Base-by-base conservation (phyloP, 2,329 filamentous ascomycete species). In the Corinectria fuckeliana region DNA sequence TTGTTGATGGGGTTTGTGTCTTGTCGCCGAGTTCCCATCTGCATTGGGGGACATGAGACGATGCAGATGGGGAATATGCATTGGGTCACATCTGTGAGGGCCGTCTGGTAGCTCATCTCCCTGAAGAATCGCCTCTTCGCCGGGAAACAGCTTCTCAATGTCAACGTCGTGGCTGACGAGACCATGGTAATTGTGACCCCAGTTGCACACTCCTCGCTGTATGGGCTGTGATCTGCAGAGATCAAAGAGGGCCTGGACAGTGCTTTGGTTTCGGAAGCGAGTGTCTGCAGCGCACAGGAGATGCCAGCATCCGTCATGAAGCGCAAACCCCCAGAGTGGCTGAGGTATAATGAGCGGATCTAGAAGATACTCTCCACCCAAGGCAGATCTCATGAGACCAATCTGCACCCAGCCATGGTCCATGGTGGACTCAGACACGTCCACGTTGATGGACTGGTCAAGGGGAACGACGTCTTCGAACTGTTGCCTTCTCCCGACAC, bases 161-260 rank as follows among this genome's bases (percentile, higher is more conserved):
- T 20, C 28, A 2, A 18, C 28, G 7, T 39, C 14, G 20, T 50
- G 52, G 18, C 10, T 32, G 11, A 54, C 13, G 38, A 53, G 38
- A n/a, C 58, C 58, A 32, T 38, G 30, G 26, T 61, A 54, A 16
- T 45, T 21, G 23, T 61, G 53, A 14, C 49, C 49, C 53, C 58
- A 61, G 20, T 57, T 41, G 28, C 53, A 20, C 21, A 49, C 20
- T 18, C 53, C 53, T 30, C 18, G 9, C 10, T 50, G 51, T 0
- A 45, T 32, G 10, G 53, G 49, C 36, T 57, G 58, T 25, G 58
- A 61, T 47, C 52, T 52, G 28, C 58, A 61, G 23, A 57, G 20
- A 18, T 57, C 45, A 32, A 57, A 61, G n/a, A 61, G 53, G 25
- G 53, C 52, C 32, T 52, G 34, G 7, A 54, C 5, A 45, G 20